phyloP scores from a whole-genome alignment of 331 rosid species.

The Cydonia oblonga region DNA sequence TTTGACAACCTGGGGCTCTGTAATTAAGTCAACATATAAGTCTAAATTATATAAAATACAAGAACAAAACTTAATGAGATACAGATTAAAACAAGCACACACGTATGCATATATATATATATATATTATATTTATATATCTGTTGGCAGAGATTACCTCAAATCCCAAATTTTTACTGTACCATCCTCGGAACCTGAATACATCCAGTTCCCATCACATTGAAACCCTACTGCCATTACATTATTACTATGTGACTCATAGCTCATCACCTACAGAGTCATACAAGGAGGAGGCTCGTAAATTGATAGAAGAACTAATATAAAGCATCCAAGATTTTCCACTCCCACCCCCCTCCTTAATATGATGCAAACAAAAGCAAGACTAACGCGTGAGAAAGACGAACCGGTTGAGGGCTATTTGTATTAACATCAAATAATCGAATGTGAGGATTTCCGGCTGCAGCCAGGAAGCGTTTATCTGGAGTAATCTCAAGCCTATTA shows the following conservation, averaged over 20 bases:
- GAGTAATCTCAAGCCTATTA: conserved; percentile 93
- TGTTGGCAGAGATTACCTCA: conserved; percentile 38
- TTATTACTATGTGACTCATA: conserved; percentile 92
- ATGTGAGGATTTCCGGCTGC: conserved; percentile 98
- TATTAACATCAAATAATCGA: conserved; percentile 82
- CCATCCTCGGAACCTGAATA: conserved; percentile 99
- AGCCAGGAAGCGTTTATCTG: conserved; percentile 85
- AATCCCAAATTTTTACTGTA: conserved; percentile 97
- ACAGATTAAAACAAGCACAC: not conserved
- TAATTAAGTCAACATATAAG: conserved; percentile 17
- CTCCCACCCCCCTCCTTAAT: not conserved
- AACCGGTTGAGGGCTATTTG: conserved; percentile 90
- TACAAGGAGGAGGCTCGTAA: not conserved
- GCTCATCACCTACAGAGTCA: conserved; percentile 64
- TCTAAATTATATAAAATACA: not conserved
- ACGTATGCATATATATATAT: too few relatives aligned
- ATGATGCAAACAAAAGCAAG: not conserved
- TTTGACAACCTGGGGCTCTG: conserved; percentile 98
- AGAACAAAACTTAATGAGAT: not conserved
- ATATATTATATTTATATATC: too few relatives aligned
- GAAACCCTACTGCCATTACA: conserved; percentile 98
- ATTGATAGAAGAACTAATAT: not conserved
- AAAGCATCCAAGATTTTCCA: not conserved
- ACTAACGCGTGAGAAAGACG: conserved; percentile 15
- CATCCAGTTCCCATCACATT: conserved; percentile 99